Percentiles rank a stretch among this genome's conserved stretches.
Conservation (phyloP, 2,329 filamentous ascomycete species). For the Clarireedia hainanense region DNA sequence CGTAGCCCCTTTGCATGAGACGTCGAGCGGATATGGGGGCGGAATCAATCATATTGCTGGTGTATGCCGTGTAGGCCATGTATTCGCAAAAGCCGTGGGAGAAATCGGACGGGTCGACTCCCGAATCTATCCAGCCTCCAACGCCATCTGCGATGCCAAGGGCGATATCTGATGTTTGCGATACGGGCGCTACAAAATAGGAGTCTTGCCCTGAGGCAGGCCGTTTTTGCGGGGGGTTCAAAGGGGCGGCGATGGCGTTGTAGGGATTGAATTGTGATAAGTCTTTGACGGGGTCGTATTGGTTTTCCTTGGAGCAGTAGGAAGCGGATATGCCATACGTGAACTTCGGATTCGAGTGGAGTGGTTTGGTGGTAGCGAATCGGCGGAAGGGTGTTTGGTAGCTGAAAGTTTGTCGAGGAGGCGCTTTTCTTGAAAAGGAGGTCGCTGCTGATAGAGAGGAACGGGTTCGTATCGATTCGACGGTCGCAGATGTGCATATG, state of each 20-base stretch:
- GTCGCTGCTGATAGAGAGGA: background rate
- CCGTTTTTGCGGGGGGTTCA: slow-evolving; percentile 50
- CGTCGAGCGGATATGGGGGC: slow-evolving; percentile 50
- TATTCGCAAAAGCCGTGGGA: slow-evolving; percentile 89
- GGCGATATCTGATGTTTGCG: slow-evolving; percentile 59
- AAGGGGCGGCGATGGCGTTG: slow-evolving; percentile 44
- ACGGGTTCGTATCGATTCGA: slow-evolving; percentile 4
- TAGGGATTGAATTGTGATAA: slow-evolving; percentile 64
- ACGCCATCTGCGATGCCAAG: slow-evolving; percentile 93
- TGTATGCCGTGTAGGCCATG: slow-evolving; percentile 68
- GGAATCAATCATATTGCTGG: slow-evolving; percentile 22
- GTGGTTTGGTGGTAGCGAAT: slow-evolving; percentile 18
- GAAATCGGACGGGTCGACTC: slow-evolving; percentile 90
- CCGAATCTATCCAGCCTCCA: slow-evolving; percentile 87
- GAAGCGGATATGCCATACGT: slow-evolving; percentile 67
- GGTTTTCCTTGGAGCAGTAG: slow-evolving; percentile 64
- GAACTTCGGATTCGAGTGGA: slow-evolving; percentile 31
- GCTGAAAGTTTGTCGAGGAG: background rate
- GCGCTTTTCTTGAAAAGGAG: background rate
- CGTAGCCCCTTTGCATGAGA: slow-evolving; percentile 78
- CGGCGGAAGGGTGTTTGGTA: slow-evolving; percentile 5
- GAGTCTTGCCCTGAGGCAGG: slow-evolving; percentile 88
- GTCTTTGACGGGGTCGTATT: slow-evolving; percentile 60
- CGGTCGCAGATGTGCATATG: background rate
- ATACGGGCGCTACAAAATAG: slow-evolving; percentile 80